Base-by-base conservation (phyloP, 768 basidiomycete genomes). In the Hypsizygus marmoreus region DNA sequence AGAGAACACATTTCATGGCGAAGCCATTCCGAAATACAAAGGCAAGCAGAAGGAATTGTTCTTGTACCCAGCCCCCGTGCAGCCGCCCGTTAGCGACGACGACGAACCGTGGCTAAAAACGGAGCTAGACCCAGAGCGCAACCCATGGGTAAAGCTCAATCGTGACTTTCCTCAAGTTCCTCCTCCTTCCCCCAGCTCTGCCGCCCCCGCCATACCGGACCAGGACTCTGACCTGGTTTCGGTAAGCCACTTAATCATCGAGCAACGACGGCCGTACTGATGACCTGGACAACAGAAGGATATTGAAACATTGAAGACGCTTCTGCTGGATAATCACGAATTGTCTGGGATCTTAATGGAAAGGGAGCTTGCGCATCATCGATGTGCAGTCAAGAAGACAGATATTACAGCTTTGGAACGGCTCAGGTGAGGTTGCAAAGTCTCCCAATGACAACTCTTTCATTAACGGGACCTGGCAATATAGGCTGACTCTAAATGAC, bases 381-480 rank as follows among this genome's bases (percentile, higher is more conserved):
- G 54, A 33, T 51, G 44, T 24, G 33, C 39, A 7, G 22, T 52
- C 10, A 53, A 62, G n/a, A 51, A 56, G 4, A 59, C 61, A 39
- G 80, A 81, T 29, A 63, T 78, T 13, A 47, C 68, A 6, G 41
- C 67, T 1, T 63, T 79, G n/a, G 71, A 77, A 22, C 54, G 56
- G 2, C 63, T 70, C 45, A 64, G 68, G 80, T 80, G 45, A 20
- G 64, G 54, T 39, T 9, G 7, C 26, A 33, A 17, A 23, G 32
- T 25, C 12, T 7, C 22, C 14, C 16, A 14, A 4, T 28, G 8
- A 20, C n/a, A n/a, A 24, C 22, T 29, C 29, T 39, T 42, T 9
- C 4, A 25, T 32, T 42, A 47, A 13, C 14, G 9, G 47, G 45
- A 42, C 25, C 42, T n/a, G 13, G 44, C 35, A 5, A 16, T 17